Evolutionary conservation across 2,329 filamentous ascomycete species (phyloP).

Genomic region (Botryosphaeria dothidea): DNA sequence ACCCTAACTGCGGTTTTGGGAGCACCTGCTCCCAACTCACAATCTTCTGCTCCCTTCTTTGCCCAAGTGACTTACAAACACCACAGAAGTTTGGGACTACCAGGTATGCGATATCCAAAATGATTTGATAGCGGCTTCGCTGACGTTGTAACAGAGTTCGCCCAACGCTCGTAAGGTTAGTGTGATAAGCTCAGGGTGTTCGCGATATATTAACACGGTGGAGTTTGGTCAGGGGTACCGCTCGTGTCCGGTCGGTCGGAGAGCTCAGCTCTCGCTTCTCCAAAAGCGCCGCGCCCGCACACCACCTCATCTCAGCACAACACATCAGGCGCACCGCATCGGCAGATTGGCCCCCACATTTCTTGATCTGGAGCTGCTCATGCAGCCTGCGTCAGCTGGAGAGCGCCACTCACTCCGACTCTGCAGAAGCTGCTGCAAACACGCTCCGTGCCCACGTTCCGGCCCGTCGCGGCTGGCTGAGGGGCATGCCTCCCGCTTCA

Average conservation of each 20-base stretch:
- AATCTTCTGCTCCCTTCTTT: not conserved
- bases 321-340: too few relatives aligned
- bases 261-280: too few relatives aligned
- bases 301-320: too few relatives aligned
- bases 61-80: not conserved
- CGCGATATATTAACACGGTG: not conserved
- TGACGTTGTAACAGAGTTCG: not conserved
- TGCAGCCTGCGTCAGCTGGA: too few relatives aligned
- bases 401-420: not conserved
- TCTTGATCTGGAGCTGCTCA: too few relatives aligned
- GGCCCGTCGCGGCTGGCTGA: not conserved
- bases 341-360: too few relatives aligned
- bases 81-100: not conserved
- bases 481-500: not conserved
- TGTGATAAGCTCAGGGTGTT: not conserved
- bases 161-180: not conserved
- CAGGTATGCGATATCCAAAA: not conserved
- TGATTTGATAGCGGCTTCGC: not conserved
- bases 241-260: not conserved
- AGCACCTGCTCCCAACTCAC: not conserved
- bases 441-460: not conserved
- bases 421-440: not conserved
- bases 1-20: conserved; percentile 7
- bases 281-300: too few relatives aligned
- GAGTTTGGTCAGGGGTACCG: not conserved